These are phyloP conservation scores for Hsuehochloa calcarea DNA, from an alignment of 176 grass and related monocot species.

Conservation along the genomic window DNA sequence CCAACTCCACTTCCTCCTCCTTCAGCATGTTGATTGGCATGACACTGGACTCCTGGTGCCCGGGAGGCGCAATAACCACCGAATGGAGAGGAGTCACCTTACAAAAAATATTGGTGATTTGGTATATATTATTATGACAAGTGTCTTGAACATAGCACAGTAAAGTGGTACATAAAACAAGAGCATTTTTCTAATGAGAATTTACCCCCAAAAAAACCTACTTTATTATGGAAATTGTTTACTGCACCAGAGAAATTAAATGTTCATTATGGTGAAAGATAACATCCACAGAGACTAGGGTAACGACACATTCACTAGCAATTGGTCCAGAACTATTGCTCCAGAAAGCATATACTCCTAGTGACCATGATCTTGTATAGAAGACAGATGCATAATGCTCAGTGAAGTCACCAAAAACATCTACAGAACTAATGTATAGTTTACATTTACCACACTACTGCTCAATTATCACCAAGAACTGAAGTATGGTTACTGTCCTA, in stretches of 20 bases:
- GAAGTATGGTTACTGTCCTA: neutral
- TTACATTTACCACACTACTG: neutral
- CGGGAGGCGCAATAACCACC: conserved; percentile 17
- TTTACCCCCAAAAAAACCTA: neutral
- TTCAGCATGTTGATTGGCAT: neutral
- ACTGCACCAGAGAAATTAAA: neutral
- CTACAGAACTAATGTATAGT: neutral
- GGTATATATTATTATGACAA: neutral
- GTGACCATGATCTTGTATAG: neutral
- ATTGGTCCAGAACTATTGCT: neutral
- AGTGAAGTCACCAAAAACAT: neutral
- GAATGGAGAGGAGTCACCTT: neutral
- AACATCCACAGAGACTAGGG: neutral
- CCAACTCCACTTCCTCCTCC: neutral
- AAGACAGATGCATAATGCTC: neutral
- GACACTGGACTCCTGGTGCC: neutral
- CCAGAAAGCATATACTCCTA: neutral
- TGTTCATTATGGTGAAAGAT: neutral
- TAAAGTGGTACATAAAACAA: conserved; percentile 8
- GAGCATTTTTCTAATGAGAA: neutral
- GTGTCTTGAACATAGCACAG: neutral
- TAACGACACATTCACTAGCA: neutral
- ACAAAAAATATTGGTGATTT: conserved; percentile 4
- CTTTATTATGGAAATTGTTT: neutral
- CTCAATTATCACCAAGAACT: neutral